Evolutionary conservation across 2,329 filamentous ascomycete species (phyloP).

Genomic region (Sclerotiophoma versabilis): DNA sequence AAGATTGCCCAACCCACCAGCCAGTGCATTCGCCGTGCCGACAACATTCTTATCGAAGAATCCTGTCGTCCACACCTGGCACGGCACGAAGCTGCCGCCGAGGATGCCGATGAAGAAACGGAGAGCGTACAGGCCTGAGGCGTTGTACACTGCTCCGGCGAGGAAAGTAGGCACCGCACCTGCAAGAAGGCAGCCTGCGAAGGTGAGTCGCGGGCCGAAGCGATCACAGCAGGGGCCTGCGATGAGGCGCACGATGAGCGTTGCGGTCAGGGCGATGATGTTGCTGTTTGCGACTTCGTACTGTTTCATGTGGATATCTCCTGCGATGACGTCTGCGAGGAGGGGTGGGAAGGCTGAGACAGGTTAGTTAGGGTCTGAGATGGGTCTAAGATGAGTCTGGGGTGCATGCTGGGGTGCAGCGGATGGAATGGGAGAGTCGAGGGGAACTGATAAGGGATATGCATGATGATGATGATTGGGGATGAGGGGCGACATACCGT

Average conservation of each 20-base stretch:
- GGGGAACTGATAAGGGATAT: conserved; percentile 20
- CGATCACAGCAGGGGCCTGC: conserved; percentile 82
- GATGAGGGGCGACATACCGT: conserved; percentile 25
- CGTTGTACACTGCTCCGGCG: conserved; percentile 74
- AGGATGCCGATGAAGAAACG: conserved; percentile 83
- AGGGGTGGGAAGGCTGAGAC: conserved; percentile 39
- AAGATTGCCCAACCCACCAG: conserved; percentile 61
- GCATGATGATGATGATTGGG: conserved; percentile 1
- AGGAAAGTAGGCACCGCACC: conserved; percentile 84
- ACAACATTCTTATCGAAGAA: conserved; percentile 96
- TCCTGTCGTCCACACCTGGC: conserved; percentile 88
- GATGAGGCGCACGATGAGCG: conserved; percentile 67
- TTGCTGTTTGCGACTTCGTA: conserved; percentile 84
- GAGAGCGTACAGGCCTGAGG: conserved; percentile 69
- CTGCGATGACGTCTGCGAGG: conserved; percentile 67
- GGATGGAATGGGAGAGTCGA: not conserved
- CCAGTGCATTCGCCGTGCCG: conserved; percentile 84
- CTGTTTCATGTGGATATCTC: conserved; percentile 74
- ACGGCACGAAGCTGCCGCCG: conserved; percentile 79
- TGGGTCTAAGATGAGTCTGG: too few species aligned
- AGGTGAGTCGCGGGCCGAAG: conserved; percentile 80
- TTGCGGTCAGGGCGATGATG: conserved; percentile 71
- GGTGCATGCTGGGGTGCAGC: not conserved
- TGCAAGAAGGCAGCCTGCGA: conserved; percentile 74
- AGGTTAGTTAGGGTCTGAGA: conserved; percentile 11